Evolutionary conservation across 2,329 filamentous ascomycete genomes (phyloP).

Genomic region (Pseudogymnoascus sp.): DNA sequence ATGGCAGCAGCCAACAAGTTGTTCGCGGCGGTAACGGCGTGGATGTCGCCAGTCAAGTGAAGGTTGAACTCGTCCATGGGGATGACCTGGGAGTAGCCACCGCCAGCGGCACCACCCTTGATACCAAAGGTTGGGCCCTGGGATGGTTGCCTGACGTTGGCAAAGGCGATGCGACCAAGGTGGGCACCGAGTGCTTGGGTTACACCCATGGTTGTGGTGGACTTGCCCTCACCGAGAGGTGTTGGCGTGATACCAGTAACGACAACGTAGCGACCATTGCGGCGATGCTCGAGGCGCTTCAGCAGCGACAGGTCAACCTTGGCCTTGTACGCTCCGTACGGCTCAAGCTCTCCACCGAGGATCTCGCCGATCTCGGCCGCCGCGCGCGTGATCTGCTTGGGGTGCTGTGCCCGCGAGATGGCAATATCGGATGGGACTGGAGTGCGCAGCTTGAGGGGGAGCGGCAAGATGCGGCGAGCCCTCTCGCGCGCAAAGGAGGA

Average conservation of each 20-base stretch:
- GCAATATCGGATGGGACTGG: constrained; percentile 96
- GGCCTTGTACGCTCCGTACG: constrained; percentile 91
- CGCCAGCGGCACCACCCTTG: constrained; percentile 94
- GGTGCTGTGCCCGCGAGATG: constrained; percentile 79
- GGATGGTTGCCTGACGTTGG: constrained; percentile 93
- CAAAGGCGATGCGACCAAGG: constrained; percentile 80
- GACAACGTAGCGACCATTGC: constrained; percentile 83
- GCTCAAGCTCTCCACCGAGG: constrained; percentile 80
- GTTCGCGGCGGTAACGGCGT: constrained; percentile 94
- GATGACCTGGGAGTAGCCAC: constrained; percentile 97
- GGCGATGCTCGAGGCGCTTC: constrained; percentile 77
- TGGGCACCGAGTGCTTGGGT: constrained; percentile 90
- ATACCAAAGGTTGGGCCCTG: constrained; percentile 98
- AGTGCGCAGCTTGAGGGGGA: constrained; percentile 71
- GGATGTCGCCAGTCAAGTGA: constrained; percentile 94
- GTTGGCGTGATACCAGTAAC: constrained; percentile 96
- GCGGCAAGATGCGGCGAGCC: constrained; percentile 67
- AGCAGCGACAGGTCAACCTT: constrained; percentile 83
- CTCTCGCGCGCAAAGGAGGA: constrained; percentile 78
- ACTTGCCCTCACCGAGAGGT: constrained; percentile 94
- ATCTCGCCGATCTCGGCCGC: constrained; percentile 87
- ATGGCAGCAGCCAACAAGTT: constrained; percentile 94
- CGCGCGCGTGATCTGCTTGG: constrained; percentile 83
- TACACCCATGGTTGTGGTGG: constrained; percentile 92
- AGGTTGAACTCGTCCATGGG: constrained; percentile 99